Percentiles rank a stretch among this genome's conserved stretches.
These are phyloP conservation scores for Chaetomiaceae sp. DNA, from an alignment of 2,329 filamentous ascomycete species.

Conservation along the genomic window DNA sequence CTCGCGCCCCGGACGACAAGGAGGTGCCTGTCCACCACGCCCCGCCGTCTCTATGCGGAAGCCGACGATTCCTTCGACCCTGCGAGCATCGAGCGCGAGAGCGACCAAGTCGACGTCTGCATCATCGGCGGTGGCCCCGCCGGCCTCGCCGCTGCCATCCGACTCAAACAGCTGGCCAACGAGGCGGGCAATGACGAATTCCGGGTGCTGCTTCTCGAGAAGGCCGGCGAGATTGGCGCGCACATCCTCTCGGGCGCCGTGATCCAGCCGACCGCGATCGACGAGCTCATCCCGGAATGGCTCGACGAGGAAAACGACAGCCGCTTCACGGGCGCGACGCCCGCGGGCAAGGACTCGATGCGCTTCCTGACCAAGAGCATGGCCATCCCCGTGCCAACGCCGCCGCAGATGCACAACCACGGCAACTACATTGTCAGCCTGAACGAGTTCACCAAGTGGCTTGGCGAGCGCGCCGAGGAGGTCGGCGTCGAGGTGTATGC, in stretches of 20 bases:
- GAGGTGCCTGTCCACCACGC: slow-evolving; percentile 22
- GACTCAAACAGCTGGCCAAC: slow-evolving; percentile 90
- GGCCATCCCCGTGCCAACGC: slow-evolving; percentile 75
- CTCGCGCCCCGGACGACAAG: not conserved
- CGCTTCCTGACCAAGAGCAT: slow-evolving; percentile 81
- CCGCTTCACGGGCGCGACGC: slow-evolving; percentile 81
- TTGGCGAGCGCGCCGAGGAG: slow-evolving; percentile 94
- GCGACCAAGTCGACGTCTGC: slow-evolving; percentile 91
- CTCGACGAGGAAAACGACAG: slow-evolving; percentile 80
- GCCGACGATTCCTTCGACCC: slow-evolving; percentile 60
- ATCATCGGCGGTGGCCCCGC: slow-evolving; percentile 96
- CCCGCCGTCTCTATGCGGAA: slow-evolving; percentile 22
- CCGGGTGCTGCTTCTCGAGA: slow-evolving; percentile 85
- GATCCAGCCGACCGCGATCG: slow-evolving; percentile 79
- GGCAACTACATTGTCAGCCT: slow-evolving; percentile 97
- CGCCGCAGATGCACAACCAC: slow-evolving; percentile 96
- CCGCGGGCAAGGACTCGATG: slow-evolving; percentile 82
- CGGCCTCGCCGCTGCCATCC: slow-evolving; percentile 87
- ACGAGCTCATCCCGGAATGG: slow-evolving; percentile 93
- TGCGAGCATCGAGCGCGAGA: slow-evolving; percentile 71
- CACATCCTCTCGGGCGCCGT: slow-evolving; percentile 96
- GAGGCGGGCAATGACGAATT: slow-evolving; percentile 95
- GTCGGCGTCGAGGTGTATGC: slow-evolving; percentile 93
- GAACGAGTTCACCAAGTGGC: slow-evolving; percentile 93
- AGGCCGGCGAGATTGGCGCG: slow-evolving; percentile 89